Evolutionary conservation across 352 stramenopile species (phyloP).

Genomic region (Globisporangium paroecandrum): DNA sequence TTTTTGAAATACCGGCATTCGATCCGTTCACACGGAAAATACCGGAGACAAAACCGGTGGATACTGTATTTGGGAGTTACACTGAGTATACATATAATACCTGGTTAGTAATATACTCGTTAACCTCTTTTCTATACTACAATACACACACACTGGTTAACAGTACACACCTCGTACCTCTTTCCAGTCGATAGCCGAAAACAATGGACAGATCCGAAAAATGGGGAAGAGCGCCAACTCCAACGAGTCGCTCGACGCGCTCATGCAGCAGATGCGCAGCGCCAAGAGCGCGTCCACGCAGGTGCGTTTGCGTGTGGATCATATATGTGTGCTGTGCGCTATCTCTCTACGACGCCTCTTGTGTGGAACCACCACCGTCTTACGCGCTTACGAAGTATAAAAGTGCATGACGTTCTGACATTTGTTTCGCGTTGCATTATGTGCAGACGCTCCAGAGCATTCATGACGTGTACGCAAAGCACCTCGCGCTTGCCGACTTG

Average conservation of each 20-base stretch:
- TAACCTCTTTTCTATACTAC: neutral
- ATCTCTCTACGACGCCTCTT: neutral
- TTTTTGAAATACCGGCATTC: too few species aligned
- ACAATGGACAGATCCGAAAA: neutral
- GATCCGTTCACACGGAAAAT: too few species aligned
- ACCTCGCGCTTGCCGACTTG: slow-evolving; percentile 25
- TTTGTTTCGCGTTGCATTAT: neutral
- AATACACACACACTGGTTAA: neutral
- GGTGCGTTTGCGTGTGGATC: slow-evolving; percentile 2
- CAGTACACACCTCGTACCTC: neutral
- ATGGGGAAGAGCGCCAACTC: slow-evolving; percentile 3
- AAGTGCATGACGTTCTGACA: neutral
- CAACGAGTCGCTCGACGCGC: neutral
- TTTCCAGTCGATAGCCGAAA: neutral
- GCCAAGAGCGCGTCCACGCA: neutral
- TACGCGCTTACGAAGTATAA: too few species aligned
- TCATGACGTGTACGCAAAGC: slow-evolving; percentile 31
- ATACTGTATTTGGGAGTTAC: too few species aligned
- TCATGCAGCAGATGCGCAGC: slow-evolving; percentile 7
- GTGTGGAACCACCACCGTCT: too few species aligned
- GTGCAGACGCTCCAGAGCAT: slow-evolving; percentile 21
- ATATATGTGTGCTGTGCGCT: neutral
- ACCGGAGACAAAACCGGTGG: too few species aligned
- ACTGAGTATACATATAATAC: neutral
- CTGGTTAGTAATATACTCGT: neutral